Conservation (phyloP, 179 eudicot genomes). For the Spinacia oleracea region DNA sequence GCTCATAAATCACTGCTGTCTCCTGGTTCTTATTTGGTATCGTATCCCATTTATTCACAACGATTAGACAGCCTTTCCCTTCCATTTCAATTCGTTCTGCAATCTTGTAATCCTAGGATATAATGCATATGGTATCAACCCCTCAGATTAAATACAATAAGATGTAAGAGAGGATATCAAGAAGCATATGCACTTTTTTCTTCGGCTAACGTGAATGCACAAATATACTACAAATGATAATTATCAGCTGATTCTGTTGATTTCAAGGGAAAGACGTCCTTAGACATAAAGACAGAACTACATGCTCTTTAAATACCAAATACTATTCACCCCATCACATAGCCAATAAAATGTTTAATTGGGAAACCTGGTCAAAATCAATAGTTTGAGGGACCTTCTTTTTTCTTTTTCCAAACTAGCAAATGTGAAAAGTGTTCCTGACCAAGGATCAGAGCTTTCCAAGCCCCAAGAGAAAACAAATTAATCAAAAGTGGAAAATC, state of each 20-base stretch:
- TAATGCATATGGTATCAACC: constrained; percentile 11
- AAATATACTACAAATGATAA: background rate
- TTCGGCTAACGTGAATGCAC: background rate
- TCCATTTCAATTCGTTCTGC: constrained; percentile 95
- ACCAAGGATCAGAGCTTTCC: background rate
- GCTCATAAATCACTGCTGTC: constrained; percentile 72
- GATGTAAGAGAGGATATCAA: background rate
- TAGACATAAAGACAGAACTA: background rate
- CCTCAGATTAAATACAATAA: background rate
- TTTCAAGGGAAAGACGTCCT: background rate
- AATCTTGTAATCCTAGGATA: constrained; percentile 78
- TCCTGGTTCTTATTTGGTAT: constrained; percentile 89
- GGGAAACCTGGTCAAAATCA: background rate
- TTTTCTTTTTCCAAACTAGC: background rate
- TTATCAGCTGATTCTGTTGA: background rate
- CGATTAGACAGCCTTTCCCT: constrained; percentile 94
- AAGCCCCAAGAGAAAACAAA: background rate
- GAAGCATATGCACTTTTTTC: background rate
- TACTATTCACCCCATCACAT: background rate
- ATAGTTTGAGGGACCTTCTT: background rate
- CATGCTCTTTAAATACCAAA: background rate
- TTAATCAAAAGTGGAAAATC: background rate
- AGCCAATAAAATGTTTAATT: background rate
- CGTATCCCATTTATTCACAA: constrained; percentile 98
- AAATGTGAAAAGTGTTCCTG: background rate